Evolutionary conservation across 352 stramenopile genomes (phyloP).

Genomic region (Pythium guiyangense): DNA sequence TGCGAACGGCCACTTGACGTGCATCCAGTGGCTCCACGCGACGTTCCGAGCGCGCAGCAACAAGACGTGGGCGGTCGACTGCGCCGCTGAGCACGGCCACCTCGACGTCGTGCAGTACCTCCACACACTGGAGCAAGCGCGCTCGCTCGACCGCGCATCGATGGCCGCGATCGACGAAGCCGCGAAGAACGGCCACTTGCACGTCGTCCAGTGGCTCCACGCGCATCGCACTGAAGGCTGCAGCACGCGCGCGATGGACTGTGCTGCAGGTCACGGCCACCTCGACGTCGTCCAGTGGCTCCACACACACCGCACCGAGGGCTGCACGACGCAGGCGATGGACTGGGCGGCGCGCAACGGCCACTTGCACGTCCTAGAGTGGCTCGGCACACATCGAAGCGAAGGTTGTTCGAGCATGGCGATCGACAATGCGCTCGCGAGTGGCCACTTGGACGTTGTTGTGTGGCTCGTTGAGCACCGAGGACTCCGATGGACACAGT

Average conservation of each 20-base stretch:
- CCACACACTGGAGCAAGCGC: not conserved
- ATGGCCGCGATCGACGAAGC: conserved; percentile 9
- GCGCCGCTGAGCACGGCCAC: conserved; percentile 6
- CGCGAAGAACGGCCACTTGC: conserved; percentile 2
- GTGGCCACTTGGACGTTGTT: conserved; percentile 5
- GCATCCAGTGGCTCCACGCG: conserved; percentile 7
- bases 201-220: conserved; percentile 11
- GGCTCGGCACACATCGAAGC: conserved; percentile 43
- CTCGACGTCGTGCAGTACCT: conserved; percentile 8
- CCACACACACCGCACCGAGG: conserved; percentile 44
- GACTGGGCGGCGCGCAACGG: conserved; percentile 59
- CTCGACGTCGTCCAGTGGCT: conserved; percentile 37
- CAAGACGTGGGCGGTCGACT: conserved; percentile 10
- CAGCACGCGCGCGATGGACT: conserved; percentile 11
- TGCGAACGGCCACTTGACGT: conserved; percentile 2
- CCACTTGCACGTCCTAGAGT: conserved; percentile 51
- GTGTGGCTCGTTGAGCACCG: conserved; percentile 4
- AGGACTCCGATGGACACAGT: conserved; percentile 1
- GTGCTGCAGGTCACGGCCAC: conserved; percentile 8
- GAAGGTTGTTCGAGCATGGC: conserved; percentile 28
- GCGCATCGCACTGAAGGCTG: conserved; percentile 4
- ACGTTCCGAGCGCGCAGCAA: conserved; percentile 6
- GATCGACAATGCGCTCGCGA: conserved; percentile 4
- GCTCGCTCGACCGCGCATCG: not conserved
- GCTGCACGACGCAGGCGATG: conserved; percentile 57